A percentile compares a stretch with the other conserved stretches of the same genome.
These are phyloP conservation scores for Ustilago vetiveriae DNA, from an alignment of 1,284 basidiomycete genomes.

Conservation along the genomic window DNA sequence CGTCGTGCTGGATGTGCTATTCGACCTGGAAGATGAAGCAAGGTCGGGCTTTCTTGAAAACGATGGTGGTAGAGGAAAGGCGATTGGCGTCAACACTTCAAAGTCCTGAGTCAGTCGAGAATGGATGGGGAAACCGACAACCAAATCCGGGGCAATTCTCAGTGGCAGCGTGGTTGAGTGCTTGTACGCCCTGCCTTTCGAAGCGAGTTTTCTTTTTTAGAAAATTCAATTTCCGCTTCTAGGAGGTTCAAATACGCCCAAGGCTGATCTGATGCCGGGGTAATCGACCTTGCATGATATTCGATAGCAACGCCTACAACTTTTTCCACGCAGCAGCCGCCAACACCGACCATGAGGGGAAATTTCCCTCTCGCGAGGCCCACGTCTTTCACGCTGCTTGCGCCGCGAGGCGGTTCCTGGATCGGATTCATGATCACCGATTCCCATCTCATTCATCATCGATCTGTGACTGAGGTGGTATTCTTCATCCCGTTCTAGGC, in stretches of 20 bases:
- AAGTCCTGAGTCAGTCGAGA: neutral
- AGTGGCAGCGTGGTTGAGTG: too few relatives aligned
- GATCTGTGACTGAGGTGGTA: too few relatives aligned
- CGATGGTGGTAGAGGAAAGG: neutral
- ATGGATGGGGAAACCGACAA: slow-evolving; percentile 5
- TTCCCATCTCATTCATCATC: too few relatives aligned
- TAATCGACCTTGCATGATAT: slow-evolving; percentile 19
- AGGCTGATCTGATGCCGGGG: slow-evolving; percentile 5
- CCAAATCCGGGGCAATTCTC: slow-evolving; percentile 23
- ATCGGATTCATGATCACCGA: too few relatives aligned
- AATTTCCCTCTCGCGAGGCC: too few relatives aligned
- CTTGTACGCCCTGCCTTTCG: too few relatives aligned
- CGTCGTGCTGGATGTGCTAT: too few relatives aligned
- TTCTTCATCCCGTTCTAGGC: too few relatives aligned
- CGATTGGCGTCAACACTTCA: neutral
- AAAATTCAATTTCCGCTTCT: slow-evolving; percentile 9
- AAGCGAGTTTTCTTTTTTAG: neutral
- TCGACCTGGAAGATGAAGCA: too few relatives aligned
- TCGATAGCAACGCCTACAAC: neutral
- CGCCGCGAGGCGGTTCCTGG: too few relatives aligned
- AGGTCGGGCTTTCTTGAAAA: too few relatives aligned
- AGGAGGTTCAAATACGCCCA: neutral
- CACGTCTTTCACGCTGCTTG: slow-evolving; percentile 8
- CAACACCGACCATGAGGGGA: neutral
- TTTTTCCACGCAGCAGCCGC: too few relatives aligned